Percentiles rank a stretch among this genome's conserved stretches.
phyloP scores from a whole-genome alignment of 2,329 filamentous ascomycete species.

The Stagonosporopsis tanaceti region DNA sequence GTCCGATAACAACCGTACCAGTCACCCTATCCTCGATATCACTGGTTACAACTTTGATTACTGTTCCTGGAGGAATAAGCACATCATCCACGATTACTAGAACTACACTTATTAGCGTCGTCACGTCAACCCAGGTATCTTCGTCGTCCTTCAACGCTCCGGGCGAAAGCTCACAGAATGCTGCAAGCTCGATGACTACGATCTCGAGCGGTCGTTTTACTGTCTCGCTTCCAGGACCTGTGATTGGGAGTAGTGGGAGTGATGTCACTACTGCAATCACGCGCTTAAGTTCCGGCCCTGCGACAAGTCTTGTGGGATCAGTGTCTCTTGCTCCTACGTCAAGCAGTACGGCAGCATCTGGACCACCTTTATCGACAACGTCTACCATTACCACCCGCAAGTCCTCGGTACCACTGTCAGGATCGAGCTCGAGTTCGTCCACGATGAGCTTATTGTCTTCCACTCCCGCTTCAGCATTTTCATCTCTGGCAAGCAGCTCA shows the following conservation, averaged over 20 bases:
- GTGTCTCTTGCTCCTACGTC: background rate
- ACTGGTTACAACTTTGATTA: too few relatives aligned
- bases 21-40: too few relatives aligned
- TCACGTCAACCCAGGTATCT: background rate
- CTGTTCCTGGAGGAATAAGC: too few relatives aligned
- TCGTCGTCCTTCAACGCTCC: background rate
- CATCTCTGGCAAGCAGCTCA: background rate
- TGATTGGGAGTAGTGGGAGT: background rate
- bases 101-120: background rate
- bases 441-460: background rate
- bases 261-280: background rate
- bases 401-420: background rate
- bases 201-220: slow-evolving; percentile 13
- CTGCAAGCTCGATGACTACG: background rate
- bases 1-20: too few relatives aligned
- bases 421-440: background rate
- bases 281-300: background rate
- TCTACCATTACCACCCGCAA: background rate
- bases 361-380: background rate
- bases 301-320: background rate
- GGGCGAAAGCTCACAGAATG: background rate
- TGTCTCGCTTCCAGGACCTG: slow-evolving; percentile 10
- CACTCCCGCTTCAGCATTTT: background rate
- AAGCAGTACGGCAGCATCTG: background rate
- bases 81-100: background rate